Percentiles rank a stretch among this genome's conserved stretches.
Conservation (phyloP, 208 protist genomes). For the Leishmania arabica region DNA sequence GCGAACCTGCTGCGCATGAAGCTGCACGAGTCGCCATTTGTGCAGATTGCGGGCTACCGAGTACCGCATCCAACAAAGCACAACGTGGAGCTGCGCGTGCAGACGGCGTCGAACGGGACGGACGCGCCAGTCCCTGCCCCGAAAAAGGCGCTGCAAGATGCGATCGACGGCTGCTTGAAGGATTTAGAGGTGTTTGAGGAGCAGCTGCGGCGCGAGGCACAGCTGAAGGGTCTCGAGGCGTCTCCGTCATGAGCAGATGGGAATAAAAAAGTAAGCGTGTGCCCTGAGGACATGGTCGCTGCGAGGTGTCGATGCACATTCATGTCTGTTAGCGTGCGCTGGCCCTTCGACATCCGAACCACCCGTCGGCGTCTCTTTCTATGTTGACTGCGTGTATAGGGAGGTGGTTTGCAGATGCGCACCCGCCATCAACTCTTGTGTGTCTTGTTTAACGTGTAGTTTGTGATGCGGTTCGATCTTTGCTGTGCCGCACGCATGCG, state of each 20-base stretch:
- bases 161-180: constrained; percentile 74
- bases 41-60: constrained; percentile 88
- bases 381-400: not conserved
- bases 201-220: constrained; percentile 65
- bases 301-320: not conserved
- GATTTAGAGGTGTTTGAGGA: constrained; percentile 84
- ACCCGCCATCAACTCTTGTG: not conserved
- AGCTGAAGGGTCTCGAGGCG: constrained; percentile 58
- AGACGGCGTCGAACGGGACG: constrained; percentile 73
- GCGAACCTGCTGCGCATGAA: constrained; percentile 91
- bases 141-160: constrained; percentile 75
- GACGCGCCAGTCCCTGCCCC: constrained; percentile 64
- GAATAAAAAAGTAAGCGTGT: not conserved
- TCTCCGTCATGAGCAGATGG: not conserved
- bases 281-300: not conserved
- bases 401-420: not conserved
- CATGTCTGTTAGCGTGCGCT: not conserved
- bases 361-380: not conserved
- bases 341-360: not conserved
- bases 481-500: not conserved
- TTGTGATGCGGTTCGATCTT: too few relatives aligned
- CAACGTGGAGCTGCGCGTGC: constrained; percentile 84
- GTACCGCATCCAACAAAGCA: constrained; percentile 92
- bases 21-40: constrained; percentile 77
- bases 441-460: not conserved